phyloP scores from a whole-genome alignment of 371 early-diverging fungal genomes.

The Mucor saturninus region DNA sequence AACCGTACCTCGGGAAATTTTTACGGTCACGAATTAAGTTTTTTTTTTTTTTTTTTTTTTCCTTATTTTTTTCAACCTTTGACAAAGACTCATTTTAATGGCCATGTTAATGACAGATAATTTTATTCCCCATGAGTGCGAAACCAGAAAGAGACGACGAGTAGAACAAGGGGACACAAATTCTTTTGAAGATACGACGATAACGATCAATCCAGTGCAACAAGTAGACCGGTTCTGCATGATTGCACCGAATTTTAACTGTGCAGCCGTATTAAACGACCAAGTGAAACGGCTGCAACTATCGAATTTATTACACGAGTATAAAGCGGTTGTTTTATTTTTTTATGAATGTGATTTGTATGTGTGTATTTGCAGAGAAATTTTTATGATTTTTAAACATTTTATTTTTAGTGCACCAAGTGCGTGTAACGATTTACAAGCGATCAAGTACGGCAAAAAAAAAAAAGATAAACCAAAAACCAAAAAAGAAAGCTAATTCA shows the following conservation, averaged over 20 bases:
- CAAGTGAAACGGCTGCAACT: conserved; percentile 28
- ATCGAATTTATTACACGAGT: conserved; percentile 16
- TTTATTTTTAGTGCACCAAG: conserved; percentile 15
- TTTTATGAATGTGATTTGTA: conserved; percentile 42
- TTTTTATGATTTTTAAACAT: background rate
- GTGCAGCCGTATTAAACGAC: conserved; percentile 25
- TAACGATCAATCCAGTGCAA: conserved; percentile 21
- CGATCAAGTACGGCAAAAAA: conserved; percentile 23
- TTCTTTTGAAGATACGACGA: background rate
- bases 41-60: no score
- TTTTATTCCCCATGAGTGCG: background rate
- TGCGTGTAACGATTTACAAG: conserved; percentile 22
- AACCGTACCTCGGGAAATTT: no score
- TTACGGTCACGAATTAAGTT: no score
- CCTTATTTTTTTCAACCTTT: no score
- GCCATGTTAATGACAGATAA: conserved; percentile 20
- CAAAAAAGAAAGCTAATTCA: no score
- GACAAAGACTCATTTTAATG: background rate
- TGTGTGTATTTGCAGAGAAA: conserved; percentile 3
- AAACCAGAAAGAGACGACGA: conserved; percentile 25
- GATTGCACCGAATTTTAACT: conserved; percentile 35
- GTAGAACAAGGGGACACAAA: conserved; percentile 2
- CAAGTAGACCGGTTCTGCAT: conserved; percentile 16
- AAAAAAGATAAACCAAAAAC: no score
- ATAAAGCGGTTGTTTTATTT: conserved; percentile 34